Conservation (phyloP, 805 yeast species). For the Ogataea chonburiensis region DNA sequence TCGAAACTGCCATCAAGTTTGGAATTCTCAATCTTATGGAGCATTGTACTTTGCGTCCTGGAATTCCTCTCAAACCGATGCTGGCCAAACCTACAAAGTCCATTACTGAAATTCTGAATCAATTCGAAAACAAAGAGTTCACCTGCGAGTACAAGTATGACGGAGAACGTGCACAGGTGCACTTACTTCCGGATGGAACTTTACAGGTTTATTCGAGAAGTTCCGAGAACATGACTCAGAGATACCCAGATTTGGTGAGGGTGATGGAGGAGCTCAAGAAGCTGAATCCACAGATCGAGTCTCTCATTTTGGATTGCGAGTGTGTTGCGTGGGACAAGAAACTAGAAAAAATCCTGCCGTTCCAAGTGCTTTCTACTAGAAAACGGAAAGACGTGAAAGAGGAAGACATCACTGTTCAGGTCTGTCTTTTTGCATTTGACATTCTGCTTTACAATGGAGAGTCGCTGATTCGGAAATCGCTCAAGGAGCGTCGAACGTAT, state of each 20-base stretch:
- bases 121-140: constrained; percentile 80
- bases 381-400: constrained; percentile 90
- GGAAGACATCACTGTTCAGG: constrained; percentile 84
- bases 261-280: constrained; percentile 51
- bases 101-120: constrained; percentile 84
- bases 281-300: constrained; percentile 37
- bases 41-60: constrained; percentile 78
- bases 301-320: constrained; percentile 88
- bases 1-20: constrained; percentile 58
- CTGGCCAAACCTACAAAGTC: constrained; percentile 96
- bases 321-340: constrained; percentile 96
- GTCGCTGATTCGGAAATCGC: constrained; percentile 62
- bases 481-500: constrained; percentile 66
- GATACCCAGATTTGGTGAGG: constrained; percentile 86
- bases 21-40: constrained; percentile 69
- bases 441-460: constrained; percentile 71
- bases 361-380: constrained; percentile 89
- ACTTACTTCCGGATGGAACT: constrained; percentile 60
- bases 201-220: constrained; percentile 86
- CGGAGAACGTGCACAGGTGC: constrained; percentile 97
- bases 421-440: constrained; percentile 92
- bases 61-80: constrained; percentile 96
- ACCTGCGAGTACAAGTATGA: constrained; percentile 97
- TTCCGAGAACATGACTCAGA: constrained; percentile 93
- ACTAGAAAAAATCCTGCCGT: constrained; percentile 79